Conservation (phyloP, 371 early-diverging fungal species). For the Mucor plumbeus region DNA sequence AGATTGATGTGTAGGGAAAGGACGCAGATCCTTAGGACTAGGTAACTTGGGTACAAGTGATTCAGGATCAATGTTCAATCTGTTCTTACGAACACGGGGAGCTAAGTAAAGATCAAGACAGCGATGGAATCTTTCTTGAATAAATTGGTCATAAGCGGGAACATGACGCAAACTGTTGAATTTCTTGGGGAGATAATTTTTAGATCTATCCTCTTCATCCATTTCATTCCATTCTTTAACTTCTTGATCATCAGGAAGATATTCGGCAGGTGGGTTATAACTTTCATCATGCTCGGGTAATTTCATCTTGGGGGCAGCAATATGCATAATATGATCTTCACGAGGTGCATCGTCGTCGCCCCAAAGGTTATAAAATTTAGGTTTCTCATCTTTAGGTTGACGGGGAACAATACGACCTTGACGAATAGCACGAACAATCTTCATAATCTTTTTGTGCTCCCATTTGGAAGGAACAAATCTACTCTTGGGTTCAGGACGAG, state of each 20-base stretch:
- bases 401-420: slow-evolving; percentile 82
- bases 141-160: slow-evolving; percentile 84
- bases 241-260: slow-evolving; percentile 86
- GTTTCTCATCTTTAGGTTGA: slow-evolving; percentile 66
- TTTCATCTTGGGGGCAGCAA: slow-evolving; percentile 91
- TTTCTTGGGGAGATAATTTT: slow-evolving; percentile 87
- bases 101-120: slow-evolving; percentile 96
- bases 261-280: slow-evolving; percentile 98
- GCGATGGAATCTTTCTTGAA: slow-evolving; percentile 94
- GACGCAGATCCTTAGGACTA: slow-evolving; percentile 92
- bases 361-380: slow-evolving; percentile 90
- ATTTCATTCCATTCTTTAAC: slow-evolving; percentile 74
- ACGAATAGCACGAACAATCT: slow-evolving; percentile 94
- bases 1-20: slow-evolving; percentile 88
- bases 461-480: slow-evolving; percentile 94
- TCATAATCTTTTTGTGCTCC: slow-evolving; percentile 93
- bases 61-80: slow-evolving; percentile 90
- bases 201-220: slow-evolving; percentile 82
- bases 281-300: slow-evolving; percentile 93
- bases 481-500: slow-evolving; percentile 93
- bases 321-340: slow-evolving; percentile 76
- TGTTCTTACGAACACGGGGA: slow-evolving; percentile 89
- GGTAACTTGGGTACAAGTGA: slow-evolving; percentile 95
- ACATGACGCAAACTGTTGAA: slow-evolving; percentile 81
- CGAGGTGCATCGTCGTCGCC: slow-evolving; percentile 65